Conservation (phyloP, 2,329 filamentous ascomycete species). For the Trichothecium roseum region DNA sequence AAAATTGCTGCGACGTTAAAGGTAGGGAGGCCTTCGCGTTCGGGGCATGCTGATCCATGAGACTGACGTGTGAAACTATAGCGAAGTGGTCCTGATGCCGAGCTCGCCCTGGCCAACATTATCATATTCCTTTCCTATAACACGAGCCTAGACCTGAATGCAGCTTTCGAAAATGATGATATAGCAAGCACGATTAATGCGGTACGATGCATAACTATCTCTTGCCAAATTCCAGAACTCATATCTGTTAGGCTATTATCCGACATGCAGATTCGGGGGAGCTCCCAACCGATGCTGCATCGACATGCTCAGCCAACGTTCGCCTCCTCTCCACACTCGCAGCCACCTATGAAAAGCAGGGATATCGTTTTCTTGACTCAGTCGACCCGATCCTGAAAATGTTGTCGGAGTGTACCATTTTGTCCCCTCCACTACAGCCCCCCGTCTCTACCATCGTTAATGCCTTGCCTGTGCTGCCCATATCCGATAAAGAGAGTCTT, state of each 20-base stretch:
- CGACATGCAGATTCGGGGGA: conserved; percentile 7
- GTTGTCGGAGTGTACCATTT: conserved; percentile 7
- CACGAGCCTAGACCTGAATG: conserved; percentile 3
- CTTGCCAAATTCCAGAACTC: no score
- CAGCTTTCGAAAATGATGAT: conserved; percentile 10
- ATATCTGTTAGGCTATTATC: conserved; percentile 9
- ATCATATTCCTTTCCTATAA: conserved; percentile 5
- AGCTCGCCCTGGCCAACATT: conserved; percentile 5
- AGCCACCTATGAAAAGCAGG: conserved; percentile 9
- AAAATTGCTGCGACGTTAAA: conserved; percentile 3
- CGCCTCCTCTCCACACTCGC: conserved; percentile 11
- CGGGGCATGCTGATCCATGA: background rate
- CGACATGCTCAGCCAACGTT: conserved; percentile 8
- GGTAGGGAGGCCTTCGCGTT: background rate
- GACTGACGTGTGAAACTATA: no score
- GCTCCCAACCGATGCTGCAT: conserved; percentile 8
- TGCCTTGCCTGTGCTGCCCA: conserved; percentile 9
- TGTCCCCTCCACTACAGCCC: conserved; percentile 8
- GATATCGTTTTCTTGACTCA: conserved; percentile 7
- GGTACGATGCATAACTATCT: background rate
- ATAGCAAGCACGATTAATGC: conserved; percentile 8
- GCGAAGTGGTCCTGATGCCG: conserved; percentile 4
- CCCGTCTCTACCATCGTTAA: conserved; percentile 11
- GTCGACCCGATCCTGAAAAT: conserved; percentile 9
- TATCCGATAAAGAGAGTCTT: conserved; percentile 6